These are phyloP conservation scores for Scedosporium aurantiacum DNA, from an alignment of 2,329 filamentous ascomycete species.

Conservation along the genomic window DNA sequence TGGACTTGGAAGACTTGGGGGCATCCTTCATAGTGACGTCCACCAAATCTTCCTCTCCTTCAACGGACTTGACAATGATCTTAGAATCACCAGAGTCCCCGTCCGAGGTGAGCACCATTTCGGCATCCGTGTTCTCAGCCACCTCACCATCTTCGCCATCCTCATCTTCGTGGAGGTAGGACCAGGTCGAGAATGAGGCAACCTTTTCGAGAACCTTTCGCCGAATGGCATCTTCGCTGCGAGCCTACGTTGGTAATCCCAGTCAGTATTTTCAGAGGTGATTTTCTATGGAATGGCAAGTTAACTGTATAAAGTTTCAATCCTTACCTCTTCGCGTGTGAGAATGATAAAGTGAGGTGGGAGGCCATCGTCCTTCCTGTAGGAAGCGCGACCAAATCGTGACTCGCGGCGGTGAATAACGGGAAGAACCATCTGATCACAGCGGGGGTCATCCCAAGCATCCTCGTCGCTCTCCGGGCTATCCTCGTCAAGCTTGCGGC, in stretches of 20 bases:
- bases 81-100: slow-evolving; percentile 58
- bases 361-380: slow-evolving; percentile 18
- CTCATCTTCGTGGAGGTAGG: slow-evolving; percentile 45
- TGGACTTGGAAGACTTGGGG: slow-evolving; percentile 14
- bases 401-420: slow-evolving; percentile 49
- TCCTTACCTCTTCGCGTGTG: slow-evolving; percentile 56
- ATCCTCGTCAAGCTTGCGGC: slow-evolving; percentile 39
- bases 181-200: slow-evolving; percentile 62
- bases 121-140: slow-evolving; percentile 51
- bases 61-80: slow-evolving; percentile 66
- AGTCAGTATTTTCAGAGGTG: slow-evolving; percentile 1
- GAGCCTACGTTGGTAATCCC: slow-evolving; percentile 23
- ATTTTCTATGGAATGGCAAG: slow-evolving; percentile 21
- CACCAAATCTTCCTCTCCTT: slow-evolving; percentile 83
- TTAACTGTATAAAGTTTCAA: not conserved
- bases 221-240: slow-evolving; percentile 57
- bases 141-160: slow-evolving; percentile 24
- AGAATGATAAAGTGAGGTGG: slow-evolving; percentile 65
- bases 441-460: slow-evolving; percentile 47
- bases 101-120: slow-evolving; percentile 57
- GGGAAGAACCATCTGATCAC: slow-evolving; percentile 59
- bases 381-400: slow-evolving; percentile 17
- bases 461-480: slow-evolving; percentile 36
- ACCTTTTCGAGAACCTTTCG: slow-evolving; percentile 71
- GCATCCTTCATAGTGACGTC: slow-evolving; percentile 75